Percentiles rank a stretch among this genome's conserved stretches.
Conservation (phyloP, 176 grass and related monocot genomes). For the Microstegium vimineum region DNA sequence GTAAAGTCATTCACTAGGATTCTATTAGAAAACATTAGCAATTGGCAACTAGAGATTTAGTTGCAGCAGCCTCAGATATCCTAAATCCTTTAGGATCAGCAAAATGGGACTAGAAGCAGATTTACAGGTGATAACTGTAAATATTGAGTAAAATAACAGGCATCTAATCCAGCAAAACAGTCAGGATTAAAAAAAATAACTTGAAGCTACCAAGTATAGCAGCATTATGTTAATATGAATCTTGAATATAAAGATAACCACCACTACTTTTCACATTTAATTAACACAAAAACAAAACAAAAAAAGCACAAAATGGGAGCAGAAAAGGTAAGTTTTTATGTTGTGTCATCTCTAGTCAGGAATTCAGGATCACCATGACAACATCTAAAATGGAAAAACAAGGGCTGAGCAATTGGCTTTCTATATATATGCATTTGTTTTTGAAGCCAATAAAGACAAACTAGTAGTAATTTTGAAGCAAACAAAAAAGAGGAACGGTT, state of each 20-base stretch:
- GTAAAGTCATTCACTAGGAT: not conserved
- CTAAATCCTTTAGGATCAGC: constrained; percentile 3
- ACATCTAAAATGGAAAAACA: not conserved
- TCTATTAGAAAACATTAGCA: not conserved
- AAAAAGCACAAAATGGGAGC: not conserved
- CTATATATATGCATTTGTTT: constrained; percentile 10
- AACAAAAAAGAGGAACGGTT: not conserved
- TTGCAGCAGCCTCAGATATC: not conserved
- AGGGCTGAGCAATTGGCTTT: not conserved
- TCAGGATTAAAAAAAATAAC: not conserved
- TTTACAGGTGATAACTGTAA: not conserved
- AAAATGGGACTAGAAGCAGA: not conserved
- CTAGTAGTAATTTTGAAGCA: constrained; percentile 16
- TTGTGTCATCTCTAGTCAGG: not conserved
- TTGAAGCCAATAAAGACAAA: constrained; percentile 23
- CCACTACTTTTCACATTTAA: not conserved
- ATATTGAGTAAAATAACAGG: not conserved
- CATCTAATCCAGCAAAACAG: not conserved
- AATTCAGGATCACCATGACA: constrained; percentile 21
- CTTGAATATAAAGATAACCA: not conserved
- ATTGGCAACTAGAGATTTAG: not conserved
- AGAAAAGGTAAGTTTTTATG: not conserved
- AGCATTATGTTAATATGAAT: not conserved
- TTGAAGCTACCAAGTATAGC: not conserved
- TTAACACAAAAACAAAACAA: not conserved